These are phyloP conservation scores for Zelonia costaricensis DNA, from an alignment of 208 protist genomes.

Conservation along the genomic window DNA sequence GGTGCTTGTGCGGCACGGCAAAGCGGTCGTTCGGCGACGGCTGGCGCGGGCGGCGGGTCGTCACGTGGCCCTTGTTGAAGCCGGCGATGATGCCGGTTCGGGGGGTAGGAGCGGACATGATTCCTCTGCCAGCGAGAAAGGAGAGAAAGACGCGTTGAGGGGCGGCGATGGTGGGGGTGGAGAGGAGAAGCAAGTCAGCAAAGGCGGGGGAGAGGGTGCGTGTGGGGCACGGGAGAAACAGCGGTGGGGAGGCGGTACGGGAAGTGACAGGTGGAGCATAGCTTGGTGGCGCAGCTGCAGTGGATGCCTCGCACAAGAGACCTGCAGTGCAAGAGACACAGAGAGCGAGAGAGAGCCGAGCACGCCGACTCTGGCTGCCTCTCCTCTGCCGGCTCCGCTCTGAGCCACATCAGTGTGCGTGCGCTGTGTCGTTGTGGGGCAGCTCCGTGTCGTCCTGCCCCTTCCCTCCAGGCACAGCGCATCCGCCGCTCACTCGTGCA, in stretches of 20 bases:
- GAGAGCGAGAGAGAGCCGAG: background rate
- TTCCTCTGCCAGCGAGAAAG: conserved; percentile 3
- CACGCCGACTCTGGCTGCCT: background rate
- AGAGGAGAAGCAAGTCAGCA: background rate
- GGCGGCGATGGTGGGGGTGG: background rate
- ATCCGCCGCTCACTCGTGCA: no score
- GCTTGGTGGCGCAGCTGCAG: no score
- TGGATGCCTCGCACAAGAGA: no score
- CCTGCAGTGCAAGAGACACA: background rate
- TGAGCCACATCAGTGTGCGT: no score
- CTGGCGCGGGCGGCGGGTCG: conserved; percentile 83
- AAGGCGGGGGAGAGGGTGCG: background rate
- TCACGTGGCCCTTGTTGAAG: conserved; percentile 93
- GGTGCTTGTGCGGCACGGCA: conserved; percentile 86
- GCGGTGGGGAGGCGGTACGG: no score
- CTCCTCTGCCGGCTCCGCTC: no score
- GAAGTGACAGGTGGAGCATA: no score
- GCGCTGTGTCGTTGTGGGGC: no score
- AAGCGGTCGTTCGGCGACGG: conserved; percentile 82
- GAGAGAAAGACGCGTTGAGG: background rate
- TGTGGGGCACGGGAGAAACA: no score
- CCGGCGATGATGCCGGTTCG: conserved; percentile 91
- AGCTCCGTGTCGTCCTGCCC: no score
- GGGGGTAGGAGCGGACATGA: conserved; percentile 67
- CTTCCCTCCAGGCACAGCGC: no score